Evolutionary conservation across 257 asterid genomes (phyloP).

Genomic region (Rhazya stricta): DNA sequence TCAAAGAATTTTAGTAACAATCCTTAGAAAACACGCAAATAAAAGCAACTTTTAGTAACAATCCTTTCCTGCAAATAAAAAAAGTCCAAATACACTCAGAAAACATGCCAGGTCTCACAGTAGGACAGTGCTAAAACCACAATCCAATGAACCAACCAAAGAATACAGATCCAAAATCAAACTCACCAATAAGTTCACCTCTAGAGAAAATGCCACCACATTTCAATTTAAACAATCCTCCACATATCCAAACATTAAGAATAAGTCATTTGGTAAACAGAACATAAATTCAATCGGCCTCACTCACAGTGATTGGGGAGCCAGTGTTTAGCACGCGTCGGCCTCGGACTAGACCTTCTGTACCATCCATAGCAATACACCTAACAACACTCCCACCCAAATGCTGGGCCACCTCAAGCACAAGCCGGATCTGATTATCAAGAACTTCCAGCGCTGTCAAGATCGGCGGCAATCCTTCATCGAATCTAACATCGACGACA

Average conservation of each 20-base stretch:
- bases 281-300: not conserved
- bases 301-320: constrained; percentile 79
- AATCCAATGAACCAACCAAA: not conserved
- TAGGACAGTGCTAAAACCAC: not conserved
- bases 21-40: too few relatives aligned
- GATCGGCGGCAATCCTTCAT: constrained; percentile 85
- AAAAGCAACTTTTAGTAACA: too few relatives aligned
- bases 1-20: too few relatives aligned
- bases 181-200: not conserved
- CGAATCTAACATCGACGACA: constrained; percentile 82
- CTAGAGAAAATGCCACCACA: not conserved
- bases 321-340: constrained; percentile 87
- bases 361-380: constrained; percentile 95
- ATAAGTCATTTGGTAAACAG: not conserved
- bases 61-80: not conserved
- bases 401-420: constrained; percentile 87
- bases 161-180: not conserved
- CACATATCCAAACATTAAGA: not conserved
- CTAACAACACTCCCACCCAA: constrained; percentile 84
- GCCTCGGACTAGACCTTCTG: constrained; percentile 87
- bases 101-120: constrained; percentile 7
- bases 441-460: constrained; percentile 81
- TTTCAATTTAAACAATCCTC: not conserved
- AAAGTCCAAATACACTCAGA: not conserved
- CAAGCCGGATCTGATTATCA: constrained; percentile 87